A percentile compares a stretch with the other conserved stretches of the same genome.
These are phyloP conservation scores for Dianthus caryophyllus DNA, from an alignment of 148 eudicot species.

Conservation along the genomic window DNA sequence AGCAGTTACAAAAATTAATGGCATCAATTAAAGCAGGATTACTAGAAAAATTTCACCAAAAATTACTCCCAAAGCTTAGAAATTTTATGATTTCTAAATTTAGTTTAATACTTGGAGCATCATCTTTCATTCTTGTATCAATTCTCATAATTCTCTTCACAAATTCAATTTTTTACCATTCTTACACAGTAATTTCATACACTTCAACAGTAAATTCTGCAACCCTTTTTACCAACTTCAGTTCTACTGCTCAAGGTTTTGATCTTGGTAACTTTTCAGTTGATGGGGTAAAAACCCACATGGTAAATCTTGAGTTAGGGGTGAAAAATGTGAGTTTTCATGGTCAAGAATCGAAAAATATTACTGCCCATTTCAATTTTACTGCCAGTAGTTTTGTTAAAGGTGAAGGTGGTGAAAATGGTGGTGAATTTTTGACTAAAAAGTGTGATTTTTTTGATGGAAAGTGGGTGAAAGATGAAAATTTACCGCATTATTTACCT, in stretches of 20 bases:
- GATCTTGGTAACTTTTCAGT: slow-evolving; percentile 13
- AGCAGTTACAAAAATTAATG: slow-evolving; percentile 19
- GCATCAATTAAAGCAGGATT: slow-evolving; percentile 12
- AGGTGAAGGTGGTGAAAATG: background rate
- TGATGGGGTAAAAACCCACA: slow-evolving; percentile 27
- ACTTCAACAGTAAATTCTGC: background rate
- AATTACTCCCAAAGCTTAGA: slow-evolving; percentile 15
- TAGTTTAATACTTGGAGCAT: slow-evolving; percentile 33
- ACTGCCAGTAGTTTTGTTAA: background rate
- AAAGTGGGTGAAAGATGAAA: slow-evolving; percentile 70
- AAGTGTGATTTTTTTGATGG: slow-evolving; percentile 79
- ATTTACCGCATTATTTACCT: slow-evolving; percentile 56
- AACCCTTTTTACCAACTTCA: slow-evolving; percentile 9
- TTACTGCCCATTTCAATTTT: background rate
- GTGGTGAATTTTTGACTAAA: background rate
- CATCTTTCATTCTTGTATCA: slow-evolving; percentile 43
- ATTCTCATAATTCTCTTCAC: slow-evolving; percentile 29
- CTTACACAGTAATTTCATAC: slow-evolving; percentile 16
- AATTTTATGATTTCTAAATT: slow-evolving; percentile 45
- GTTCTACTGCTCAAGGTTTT: background rate
- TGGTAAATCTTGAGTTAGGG: slow-evolving; percentile 27
- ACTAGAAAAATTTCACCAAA: slow-evolving; percentile 18
- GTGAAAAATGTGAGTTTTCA: slow-evolving; percentile 33
- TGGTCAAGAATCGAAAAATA: slow-evolving; percentile 13
- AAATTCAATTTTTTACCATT: slow-evolving; percentile 5